phyloP scores from a whole-genome alignment of 73 alveolate species.

The Symbiodinium pilosum region DNA sequence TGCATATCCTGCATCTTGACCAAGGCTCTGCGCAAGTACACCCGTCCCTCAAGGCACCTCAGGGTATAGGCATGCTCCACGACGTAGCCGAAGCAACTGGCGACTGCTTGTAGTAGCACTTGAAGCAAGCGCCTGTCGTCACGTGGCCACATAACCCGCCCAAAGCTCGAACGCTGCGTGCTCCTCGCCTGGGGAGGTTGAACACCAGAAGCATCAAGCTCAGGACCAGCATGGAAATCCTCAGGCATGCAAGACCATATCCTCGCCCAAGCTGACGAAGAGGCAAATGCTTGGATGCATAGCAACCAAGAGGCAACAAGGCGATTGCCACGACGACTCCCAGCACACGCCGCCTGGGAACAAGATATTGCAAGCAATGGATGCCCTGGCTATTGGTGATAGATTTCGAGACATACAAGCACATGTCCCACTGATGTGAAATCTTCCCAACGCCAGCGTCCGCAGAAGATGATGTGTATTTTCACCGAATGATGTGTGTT shows the following conservation, averaged over 20 bases:
- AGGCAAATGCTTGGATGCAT: no score
- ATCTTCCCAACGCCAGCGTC: no score
- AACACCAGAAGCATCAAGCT: not conserved
- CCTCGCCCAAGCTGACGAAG: not conserved
- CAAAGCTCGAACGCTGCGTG: no score
- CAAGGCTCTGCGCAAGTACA: no score
- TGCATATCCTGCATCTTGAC: not conserved
- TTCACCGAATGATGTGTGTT: no score
- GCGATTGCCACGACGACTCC: not conserved
- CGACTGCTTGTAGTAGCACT: not conserved
- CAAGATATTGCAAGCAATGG: not conserved
- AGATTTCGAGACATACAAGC: no score
- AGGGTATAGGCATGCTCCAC: constrained; percentile 15
- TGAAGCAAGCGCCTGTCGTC: not conserved
- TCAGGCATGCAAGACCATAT: not conserved
- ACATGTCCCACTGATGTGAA: no score
- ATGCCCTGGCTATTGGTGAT: no score
- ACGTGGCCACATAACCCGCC: not conserved
- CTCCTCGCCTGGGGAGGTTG: not conserved
- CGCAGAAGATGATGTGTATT: no score
- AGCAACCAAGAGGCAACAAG: not conserved
- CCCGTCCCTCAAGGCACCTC: not conserved
- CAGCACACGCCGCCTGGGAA: not conserved
- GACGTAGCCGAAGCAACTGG: not conserved
- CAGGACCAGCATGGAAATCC: constrained; percentile 18